Conservation (phyloP, 305 asterid species). For the Euphrasia arctica region DNA sequence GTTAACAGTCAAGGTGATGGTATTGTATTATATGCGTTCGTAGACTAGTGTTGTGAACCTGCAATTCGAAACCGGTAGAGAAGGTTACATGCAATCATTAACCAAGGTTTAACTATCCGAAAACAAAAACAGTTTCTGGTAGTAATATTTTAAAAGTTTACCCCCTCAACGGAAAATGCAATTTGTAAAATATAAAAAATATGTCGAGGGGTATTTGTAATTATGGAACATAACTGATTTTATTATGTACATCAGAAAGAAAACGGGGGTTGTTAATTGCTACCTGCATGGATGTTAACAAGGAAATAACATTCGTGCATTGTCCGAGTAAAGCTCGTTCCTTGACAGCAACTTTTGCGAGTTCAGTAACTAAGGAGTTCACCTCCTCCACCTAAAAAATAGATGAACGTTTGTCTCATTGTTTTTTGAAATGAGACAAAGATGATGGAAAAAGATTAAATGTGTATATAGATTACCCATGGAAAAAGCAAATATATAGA, state of each 20-base stretch:
- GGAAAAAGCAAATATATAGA: constrained; percentile 52
- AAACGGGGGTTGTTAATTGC: constrained; percentile 26
- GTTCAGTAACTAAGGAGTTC: constrained; percentile 38
- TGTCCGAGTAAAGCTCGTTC: constrained; percentile 49
- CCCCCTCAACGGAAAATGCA: background rate
- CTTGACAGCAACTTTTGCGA: constrained; percentile 39
- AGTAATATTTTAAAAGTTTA: background rate
- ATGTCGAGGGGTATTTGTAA: background rate
- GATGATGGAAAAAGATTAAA: background rate
- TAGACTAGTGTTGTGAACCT: constrained; percentile 50
- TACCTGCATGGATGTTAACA: constrained; percentile 48
- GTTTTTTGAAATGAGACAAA: background rate
- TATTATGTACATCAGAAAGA: background rate
- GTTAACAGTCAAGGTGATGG: constrained; percentile 52
- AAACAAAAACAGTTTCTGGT: background rate
- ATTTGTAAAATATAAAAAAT: background rate
- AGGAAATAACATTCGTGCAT: constrained; percentile 43
- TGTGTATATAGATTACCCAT: constrained; percentile 39
- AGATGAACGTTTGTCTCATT: background rate
- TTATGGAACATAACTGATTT: background rate
- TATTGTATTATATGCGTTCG: constrained; percentile 55
- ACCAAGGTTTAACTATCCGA: background rate
- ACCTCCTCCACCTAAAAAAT: constrained; percentile 23
- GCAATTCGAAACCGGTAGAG: constrained; percentile 18
- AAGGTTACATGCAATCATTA: background rate